Conservation (phyloP, 108 stramenopile genomes). For the Cyclotella distinguenda region DNA sequence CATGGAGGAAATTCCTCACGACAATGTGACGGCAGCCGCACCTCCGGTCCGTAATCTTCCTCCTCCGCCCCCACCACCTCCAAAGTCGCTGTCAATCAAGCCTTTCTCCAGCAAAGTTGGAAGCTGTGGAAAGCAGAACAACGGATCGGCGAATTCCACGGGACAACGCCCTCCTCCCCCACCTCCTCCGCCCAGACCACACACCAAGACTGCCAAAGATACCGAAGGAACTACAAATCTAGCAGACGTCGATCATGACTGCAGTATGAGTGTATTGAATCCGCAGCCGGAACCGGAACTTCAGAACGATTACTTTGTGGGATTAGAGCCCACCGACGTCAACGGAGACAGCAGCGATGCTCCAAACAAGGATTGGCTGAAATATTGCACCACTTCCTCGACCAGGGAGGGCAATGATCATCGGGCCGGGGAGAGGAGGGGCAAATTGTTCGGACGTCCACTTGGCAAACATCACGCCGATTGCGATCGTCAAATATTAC, state of each 20-base stretch:
- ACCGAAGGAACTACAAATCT: background rate
- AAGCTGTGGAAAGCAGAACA: too few relatives aligned
- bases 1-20: background rate
- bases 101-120: too few relatives aligned
- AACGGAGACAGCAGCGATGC: background rate
- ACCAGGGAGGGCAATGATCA: background rate
- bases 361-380: constrained; percentile 4
- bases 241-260: background rate
- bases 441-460: constrained; percentile 3
- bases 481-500: constrained; percentile 8
- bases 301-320: background rate
- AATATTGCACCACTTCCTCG: constrained; percentile 1
- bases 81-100: background rate
- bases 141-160: background rate
- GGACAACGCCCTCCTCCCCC: constrained; percentile 7
- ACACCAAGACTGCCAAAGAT: background rate
- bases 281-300: constrained; percentile 9
- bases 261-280: constrained; percentile 7
- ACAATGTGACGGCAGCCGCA: background rate
- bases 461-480: background rate
- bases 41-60: background rate
- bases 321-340: background rate
- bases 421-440: background rate
- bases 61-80: background rate
- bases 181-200: constrained; percentile 7